These are phyloP conservation scores for Luffa acutangula DNA, from an alignment of 306 rosid species.

Conservation along the genomic window DNA sequence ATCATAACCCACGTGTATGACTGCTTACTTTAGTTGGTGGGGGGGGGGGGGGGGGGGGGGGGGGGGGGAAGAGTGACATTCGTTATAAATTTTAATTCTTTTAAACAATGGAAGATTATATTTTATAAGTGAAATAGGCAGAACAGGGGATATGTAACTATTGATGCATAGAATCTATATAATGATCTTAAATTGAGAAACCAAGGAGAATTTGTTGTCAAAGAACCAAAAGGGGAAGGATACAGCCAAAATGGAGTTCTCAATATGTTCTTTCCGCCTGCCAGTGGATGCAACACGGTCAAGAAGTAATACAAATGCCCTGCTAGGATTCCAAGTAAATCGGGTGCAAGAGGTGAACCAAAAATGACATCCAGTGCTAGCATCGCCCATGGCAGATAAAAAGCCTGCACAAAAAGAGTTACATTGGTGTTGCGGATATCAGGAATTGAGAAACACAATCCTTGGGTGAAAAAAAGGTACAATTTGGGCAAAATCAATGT, in stretches of 20 bases:
- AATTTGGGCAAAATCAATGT: not conserved
- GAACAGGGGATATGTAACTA: not conserved
- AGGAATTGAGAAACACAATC: slow-evolving; percentile 4
- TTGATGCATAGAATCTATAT: not conserved
- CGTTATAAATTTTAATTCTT: not conserved
- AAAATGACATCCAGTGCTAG: slow-evolving; percentile 87
- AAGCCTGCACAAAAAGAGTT: slow-evolving; percentile 50
- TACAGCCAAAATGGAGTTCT: slow-evolving; percentile 93
- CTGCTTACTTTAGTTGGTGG: not conserved
- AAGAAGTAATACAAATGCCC: slow-evolving; percentile 93
- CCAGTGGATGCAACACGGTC: slow-evolving; percentile 87
- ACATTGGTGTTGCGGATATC: slow-evolving; percentile 3
- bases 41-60: slow-evolving; percentile 4
- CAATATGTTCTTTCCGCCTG: slow-evolving; percentile 71
- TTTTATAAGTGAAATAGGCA: not conserved
- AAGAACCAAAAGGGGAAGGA: slow-evolving; percentile 37
- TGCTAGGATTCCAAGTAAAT: slow-evolving; percentile 81
- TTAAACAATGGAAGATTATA: not conserved
- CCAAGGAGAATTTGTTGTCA: not conserved
- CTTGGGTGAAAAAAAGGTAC: not conserved
- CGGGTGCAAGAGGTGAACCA: slow-evolving; percentile 56
- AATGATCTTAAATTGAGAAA: not conserved
- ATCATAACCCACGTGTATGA: not conserved
- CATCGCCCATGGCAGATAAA: slow-evolving; percentile 97
- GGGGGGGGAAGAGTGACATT: not conserved